Percentiles rank a stretch among this genome's conserved stretches.
These are phyloP conservation scores for Linum usitatissimum DNA, from an alignment of 345 rosid species.

Conservation along the genomic window DNA sequence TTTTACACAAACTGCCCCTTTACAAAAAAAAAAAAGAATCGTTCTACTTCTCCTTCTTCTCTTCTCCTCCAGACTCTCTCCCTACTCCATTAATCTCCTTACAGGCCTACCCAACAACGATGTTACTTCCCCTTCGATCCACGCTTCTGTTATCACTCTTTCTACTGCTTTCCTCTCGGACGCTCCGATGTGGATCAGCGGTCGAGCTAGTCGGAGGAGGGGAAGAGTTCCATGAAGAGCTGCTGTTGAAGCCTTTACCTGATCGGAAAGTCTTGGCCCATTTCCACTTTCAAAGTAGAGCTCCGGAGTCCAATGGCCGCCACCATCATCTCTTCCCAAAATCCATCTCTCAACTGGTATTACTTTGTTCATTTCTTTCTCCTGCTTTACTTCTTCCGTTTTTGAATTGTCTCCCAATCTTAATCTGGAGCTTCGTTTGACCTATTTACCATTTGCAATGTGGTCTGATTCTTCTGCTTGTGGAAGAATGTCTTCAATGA, in stretches of 20 bases:
- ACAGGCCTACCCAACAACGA: background rate
- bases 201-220: constrained; percentile 4
- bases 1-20: too few relatives aligned
- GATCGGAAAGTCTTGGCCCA: constrained; percentile 76
- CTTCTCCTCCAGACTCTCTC: background rate
- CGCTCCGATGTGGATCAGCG: constrained; percentile 31
- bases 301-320: constrained; percentile 62
- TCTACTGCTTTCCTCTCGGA: constrained; percentile 14
- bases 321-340: constrained; percentile 97
- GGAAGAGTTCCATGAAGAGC: constrained; percentile 64
- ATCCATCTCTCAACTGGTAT: constrained; percentile 87
- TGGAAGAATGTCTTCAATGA: too few relatives aligned
- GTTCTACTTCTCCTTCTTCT: too few relatives aligned
- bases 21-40: too few relatives aligned
- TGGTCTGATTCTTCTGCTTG: too few relatives aligned
- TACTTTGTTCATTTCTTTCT: background rate
- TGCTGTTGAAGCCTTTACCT: constrained; percentile 74
- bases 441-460: too few relatives aligned
- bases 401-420: background rate
- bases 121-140: constrained; percentile 25
- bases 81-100: background rate
- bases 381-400: background rate
- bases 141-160: constrained; percentile 3
- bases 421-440: too few relatives aligned
- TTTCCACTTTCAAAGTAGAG: constrained; percentile 63